Conservation (phyloP, 345 rosid genomes). For the Brassica nigra region DNA sequence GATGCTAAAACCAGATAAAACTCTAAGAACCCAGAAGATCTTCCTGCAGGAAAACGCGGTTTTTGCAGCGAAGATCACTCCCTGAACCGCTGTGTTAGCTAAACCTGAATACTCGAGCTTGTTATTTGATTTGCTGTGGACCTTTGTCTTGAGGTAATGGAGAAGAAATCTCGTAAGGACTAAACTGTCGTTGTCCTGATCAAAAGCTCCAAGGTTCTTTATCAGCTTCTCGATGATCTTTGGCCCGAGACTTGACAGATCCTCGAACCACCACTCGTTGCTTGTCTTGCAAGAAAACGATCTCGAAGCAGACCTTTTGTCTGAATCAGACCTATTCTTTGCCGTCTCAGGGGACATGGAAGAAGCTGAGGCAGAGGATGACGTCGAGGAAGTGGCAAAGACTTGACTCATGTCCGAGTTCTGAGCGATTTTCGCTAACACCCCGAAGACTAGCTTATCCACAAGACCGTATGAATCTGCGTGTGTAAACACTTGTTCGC, state of each 20-base stretch:
- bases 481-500: slow-evolving; percentile 51
- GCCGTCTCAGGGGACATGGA: slow-evolving; percentile 51
- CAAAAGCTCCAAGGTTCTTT: slow-evolving; percentile 52
- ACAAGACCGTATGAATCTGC: slow-evolving; percentile 65
- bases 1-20: slow-evolving; percentile 53
- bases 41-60: slow-evolving; percentile 65
- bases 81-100: slow-evolving; percentile 63
- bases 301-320: slow-evolving; percentile 49
- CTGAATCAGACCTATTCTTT: slow-evolving; percentile 34
- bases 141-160: slow-evolving; percentile 58
- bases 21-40: slow-evolving; percentile 57
- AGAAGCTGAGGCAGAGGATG: slow-evolving; percentile 45
- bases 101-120: slow-evolving; percentile 46
- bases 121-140: slow-evolving; percentile 36
- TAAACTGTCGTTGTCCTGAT: slow-evolving; percentile 52
- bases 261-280: slow-evolving; percentile 83
- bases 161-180: slow-evolving; percentile 72
- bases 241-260: slow-evolving; percentile 54
- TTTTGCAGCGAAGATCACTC: slow-evolving; percentile 48
- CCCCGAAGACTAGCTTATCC: slow-evolving; percentile 52
- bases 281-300: slow-evolving; percentile 41
- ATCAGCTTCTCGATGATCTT: slow-evolving; percentile 50
- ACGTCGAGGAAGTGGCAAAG: slow-evolving; percentile 49
- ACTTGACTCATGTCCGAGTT: slow-evolving; percentile 48
- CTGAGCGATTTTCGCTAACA: slow-evolving; percentile 63